A percentile compares a stretch with the other conserved stretches of the same genome.
Conservation (phyloP, 257 asterid species). For the Nicotiana paniculata region DNA sequence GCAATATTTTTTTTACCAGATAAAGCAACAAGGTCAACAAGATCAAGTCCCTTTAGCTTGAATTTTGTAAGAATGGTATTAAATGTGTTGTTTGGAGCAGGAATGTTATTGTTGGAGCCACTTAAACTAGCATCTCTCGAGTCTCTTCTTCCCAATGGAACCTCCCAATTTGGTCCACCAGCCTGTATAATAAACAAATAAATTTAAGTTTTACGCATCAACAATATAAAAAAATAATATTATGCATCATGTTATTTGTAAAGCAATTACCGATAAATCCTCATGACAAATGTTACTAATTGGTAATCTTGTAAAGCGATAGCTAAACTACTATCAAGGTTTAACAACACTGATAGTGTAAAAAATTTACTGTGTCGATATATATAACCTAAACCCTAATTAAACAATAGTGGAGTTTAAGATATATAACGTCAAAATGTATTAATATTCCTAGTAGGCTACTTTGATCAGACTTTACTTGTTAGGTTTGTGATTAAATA, state of each 20-base stretch:
- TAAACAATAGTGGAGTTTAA: too few species aligned
- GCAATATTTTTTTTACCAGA: constrained; percentile 36
- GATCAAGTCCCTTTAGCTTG: constrained; percentile 55
- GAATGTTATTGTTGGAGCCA: constrained; percentile 82
- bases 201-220: background rate
- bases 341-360: too few species aligned
- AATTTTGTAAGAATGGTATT: constrained; percentile 76
- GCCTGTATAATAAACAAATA: constrained; percentile 33
- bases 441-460: too few species aligned
- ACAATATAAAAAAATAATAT: background rate
- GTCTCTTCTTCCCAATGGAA: constrained; percentile 86
- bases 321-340: background rate
- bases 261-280: background rate
- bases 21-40: constrained; percentile 72
- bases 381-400: too few species aligned
- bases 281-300: background rate
- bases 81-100: constrained; percentile 87
- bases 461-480: too few species aligned
- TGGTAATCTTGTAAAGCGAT: background rate
- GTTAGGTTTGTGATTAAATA: background rate
- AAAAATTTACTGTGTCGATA: too few species aligned
- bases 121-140: constrained; percentile 73
- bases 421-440: too few species aligned
- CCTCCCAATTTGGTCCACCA: constrained; percentile 88
- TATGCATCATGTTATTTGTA: background rate